Base-by-base conservation (phyloP, 2,329 filamentous ascomycete genomes). In the Phoma sp. region DNA sequence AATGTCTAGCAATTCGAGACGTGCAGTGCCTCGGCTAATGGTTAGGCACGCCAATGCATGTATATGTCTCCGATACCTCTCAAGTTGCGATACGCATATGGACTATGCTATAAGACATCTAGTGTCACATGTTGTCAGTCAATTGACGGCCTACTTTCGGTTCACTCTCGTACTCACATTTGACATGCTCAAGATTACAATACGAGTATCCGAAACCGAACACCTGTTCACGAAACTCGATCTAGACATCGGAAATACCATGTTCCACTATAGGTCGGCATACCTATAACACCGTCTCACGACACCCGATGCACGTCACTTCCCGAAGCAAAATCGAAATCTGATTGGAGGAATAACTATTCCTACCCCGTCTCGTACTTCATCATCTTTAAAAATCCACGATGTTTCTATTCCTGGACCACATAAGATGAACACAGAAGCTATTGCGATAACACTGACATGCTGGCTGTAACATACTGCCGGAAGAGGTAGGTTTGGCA, bases 281-380 rank as follows among this genome's bases (percentile, higher is more conserved):
- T 54, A 25, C 20, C 45, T 54, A 54, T 54, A 54, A 49, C 5
- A 54, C 29, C 45, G 51, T 54, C 51, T 54, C 51, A 49, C 51
- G 51, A 54, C 34, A 54, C 51, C 51, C 40, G 51, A 54, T 45
- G 51, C 51, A 54, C 39, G 20, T 40, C 39, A 40, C 38, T 42
- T 36, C 33, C 51, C 45, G 45, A 40, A 15, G 23, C 12, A 29
- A 40, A 15, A 21, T 25, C 21, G 51, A 3, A 7, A 21, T 15
- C 17, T 54, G 34, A 54, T 54, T 54, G 51, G 51, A 49, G 51
- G 51, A 54, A 54, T 39, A 49, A 49, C 33, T 54, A 28, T 28
- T 40, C 34, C 23, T 33, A 26, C 34, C 40, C 34, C 51, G 45
- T 21, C 33, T 39, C 45, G 51, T 43, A 54, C 45, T 36, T 15